These are phyloP conservation scores for Krasilnikovozyma curviuscula DNA, from an alignment of 768 basidiomycete species.

Conservation along the genomic window DNA sequence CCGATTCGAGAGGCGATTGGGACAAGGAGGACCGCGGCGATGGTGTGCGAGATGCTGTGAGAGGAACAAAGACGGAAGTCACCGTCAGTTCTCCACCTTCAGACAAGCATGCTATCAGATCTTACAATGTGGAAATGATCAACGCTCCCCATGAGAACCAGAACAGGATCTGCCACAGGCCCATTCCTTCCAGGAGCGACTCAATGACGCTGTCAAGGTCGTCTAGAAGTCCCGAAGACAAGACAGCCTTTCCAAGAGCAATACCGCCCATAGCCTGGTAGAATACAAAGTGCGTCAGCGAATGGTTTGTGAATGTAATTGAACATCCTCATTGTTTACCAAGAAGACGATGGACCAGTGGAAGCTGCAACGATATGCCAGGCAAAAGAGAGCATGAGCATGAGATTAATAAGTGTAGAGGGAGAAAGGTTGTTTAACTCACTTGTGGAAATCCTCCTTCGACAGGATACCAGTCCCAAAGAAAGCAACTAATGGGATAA, in stretches of 20 bases:
- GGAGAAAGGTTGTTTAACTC: slow-evolving; percentile 1
- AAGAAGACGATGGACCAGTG: slow-evolving; percentile 10
- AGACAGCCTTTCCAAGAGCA: slow-evolving; percentile 81
- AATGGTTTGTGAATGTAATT: neutral
- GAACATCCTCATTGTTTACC: neutral
- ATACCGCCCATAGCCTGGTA: slow-evolving; percentile 97
- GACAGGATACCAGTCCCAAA: slow-evolving; percentile 83
- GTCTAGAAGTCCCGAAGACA: slow-evolving; percentile 66
- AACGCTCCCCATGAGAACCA: slow-evolving; percentile 14
- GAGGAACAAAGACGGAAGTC: slow-evolving; percentile 34
- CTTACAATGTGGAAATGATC: slow-evolving; percentile 8
- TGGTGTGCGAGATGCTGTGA: slow-evolving; percentile 97
- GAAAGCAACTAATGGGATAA: slow-evolving; percentile 80
- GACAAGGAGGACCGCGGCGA: slow-evolving; percentile 87
- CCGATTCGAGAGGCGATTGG: slow-evolving; percentile 89
- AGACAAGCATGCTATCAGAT: neutral
- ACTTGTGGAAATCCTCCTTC: slow-evolving; percentile 90
- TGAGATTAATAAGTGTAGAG: neutral
- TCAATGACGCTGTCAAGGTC: slow-evolving; percentile 43
- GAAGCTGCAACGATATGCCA: neutral
- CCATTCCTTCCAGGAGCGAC: slow-evolving; percentile 37
- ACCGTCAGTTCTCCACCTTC: neutral
- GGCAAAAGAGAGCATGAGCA: neutral
- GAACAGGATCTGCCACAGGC: slow-evolving; percentile 23
- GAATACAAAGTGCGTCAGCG: slow-evolving; percentile 35